A percentile compares a stretch with the other conserved stretches of the same genome.
phyloP scores from a whole-genome alignment of 306 rosid genomes.

The Arachis stenosperma region DNA sequence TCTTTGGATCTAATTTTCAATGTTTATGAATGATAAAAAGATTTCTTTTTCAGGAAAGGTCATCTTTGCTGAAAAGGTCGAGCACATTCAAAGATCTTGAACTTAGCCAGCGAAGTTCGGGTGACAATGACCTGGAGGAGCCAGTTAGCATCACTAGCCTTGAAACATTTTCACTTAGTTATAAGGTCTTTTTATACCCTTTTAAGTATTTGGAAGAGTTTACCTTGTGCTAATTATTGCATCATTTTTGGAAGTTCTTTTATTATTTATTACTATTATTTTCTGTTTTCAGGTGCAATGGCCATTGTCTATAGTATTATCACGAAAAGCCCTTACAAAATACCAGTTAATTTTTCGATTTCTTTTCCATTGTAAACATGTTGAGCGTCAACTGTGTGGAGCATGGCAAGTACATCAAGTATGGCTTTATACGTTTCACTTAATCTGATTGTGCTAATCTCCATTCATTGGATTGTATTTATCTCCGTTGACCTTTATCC shows the following conservation, averaged over 20 bases:
- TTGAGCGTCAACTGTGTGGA: constrained; percentile 94
- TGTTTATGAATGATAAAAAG: constrained; percentile 24
- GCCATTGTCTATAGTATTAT: constrained; percentile 93
- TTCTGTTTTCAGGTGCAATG: constrained; percentile 75
- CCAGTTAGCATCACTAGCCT: constrained; percentile 80
- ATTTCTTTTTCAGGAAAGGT: constrained; percentile 72
- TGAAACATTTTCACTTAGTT: constrained; percentile 88
- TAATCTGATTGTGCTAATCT: background rate
- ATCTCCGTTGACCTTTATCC: constrained; percentile 30
- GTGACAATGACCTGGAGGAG: constrained; percentile 64
- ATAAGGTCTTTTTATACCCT: constrained; percentile 61
- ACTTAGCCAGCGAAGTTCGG: constrained; percentile 50
- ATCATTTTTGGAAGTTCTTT: background rate
- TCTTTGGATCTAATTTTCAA: constrained; percentile 15
- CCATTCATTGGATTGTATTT: constrained; percentile 27
- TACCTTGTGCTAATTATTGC: constrained; percentile 18
- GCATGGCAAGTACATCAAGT: constrained; percentile 99
- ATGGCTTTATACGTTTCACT: constrained; percentile 33
- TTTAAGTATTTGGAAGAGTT: constrained; percentile 29
- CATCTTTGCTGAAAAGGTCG: constrained; percentile 79
- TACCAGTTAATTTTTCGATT: constrained; percentile 91
- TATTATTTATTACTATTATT: no score
- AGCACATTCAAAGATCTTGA: constrained; percentile 62
- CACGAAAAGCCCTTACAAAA: constrained; percentile 79
- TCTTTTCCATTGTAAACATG: constrained; percentile 94